Conservation (phyloP, 129 eudicot species). For the Scalesia atractyloides region DNA sequence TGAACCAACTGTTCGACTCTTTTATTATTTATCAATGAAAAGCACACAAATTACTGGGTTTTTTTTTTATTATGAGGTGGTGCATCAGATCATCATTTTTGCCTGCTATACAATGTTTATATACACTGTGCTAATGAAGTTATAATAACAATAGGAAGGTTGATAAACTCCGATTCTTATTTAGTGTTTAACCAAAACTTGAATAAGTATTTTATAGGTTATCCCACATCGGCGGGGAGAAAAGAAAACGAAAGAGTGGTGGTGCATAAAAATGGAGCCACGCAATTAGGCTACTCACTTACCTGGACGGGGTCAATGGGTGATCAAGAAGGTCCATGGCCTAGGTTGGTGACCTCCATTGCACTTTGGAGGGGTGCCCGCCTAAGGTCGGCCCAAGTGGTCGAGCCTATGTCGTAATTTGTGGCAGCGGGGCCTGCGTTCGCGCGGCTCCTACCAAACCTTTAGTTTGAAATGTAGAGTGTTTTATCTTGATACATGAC, state of each 20-base stretch:
- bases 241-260: neutral
- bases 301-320: conserved; percentile 16
- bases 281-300: too few relatives aligned
- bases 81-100: too few relatives aligned
- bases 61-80: too few relatives aligned
- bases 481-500: too few relatives aligned
- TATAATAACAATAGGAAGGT: too few relatives aligned
- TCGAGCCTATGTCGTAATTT: conserved; percentile 59
- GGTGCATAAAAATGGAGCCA: neutral
- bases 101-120: too few relatives aligned
- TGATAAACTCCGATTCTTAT: too few relatives aligned
- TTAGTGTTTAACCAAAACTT: neutral
- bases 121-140: too few relatives aligned
- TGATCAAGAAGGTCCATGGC: conserved; percentile 27
- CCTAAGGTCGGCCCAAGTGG: conserved; percentile 59
- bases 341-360: conserved; percentile 31
- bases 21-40: too few relatives aligned
- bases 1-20: too few relatives aligned
- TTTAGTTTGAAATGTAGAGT: too few relatives aligned
- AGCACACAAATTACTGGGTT: too few relatives aligned
- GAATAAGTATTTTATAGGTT: neutral
- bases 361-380: conserved; percentile 39
- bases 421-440: conserved; percentile 21
- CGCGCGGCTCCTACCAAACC: neutral
- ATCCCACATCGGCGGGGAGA: neutral